Base-by-base conservation (phyloP, 495 filamentous ascomycete genomes). In the Daldinia grandis region DNA sequence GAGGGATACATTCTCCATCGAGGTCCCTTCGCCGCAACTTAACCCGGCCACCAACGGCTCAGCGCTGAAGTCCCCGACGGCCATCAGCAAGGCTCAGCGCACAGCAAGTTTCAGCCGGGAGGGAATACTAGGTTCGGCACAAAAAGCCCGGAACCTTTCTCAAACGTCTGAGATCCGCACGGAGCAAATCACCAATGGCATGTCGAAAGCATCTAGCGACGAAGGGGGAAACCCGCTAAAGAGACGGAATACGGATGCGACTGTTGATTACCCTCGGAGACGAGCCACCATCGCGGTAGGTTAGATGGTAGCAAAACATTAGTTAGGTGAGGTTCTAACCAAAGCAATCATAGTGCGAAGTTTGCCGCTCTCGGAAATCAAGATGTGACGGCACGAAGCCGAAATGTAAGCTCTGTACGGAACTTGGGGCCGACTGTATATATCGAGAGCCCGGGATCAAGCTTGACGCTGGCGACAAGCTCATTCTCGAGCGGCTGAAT, bases 381-480 rank as follows among this genome's bases (percentile, higher is more conserved):
- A 85, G 91, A 76, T 95, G 92, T 76, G 92, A 94, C 74, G 92
- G 92, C n/a, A 90, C 86, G 7, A 89, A 92, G 63, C 92, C 92
- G 14, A 93, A 92, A 78, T 95, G 92, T 76, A 89, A 91, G 78
- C 88, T 95, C 17, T 95, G 92, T 78, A 89, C 89, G 15, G 92
- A 94, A 76, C 83, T 95, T 42, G 90, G 92, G 66, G 92, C 90
- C 15, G 92, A 94, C 65, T 95, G 92, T 77, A 85, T 93, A 64
- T 95, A 95, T 74, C 86, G 92, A 50, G 92, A 95, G 78, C 92
- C 92, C 15, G 92, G 92, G 4, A 93, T 94, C 80, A 95, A 95
- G 78, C 88, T 94, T 28, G 92, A 94, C 78, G 91, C 92, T 30
- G 92, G 92, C 61, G 92, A 94, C 78, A 94, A 93, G 76, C 86